Percentiles rank a stretch among this genome's conserved stretches.
Evolutionary conservation across 495 filamentous ascomycete species (phyloP).

Genomic region (Neurospora sp.): DNA sequence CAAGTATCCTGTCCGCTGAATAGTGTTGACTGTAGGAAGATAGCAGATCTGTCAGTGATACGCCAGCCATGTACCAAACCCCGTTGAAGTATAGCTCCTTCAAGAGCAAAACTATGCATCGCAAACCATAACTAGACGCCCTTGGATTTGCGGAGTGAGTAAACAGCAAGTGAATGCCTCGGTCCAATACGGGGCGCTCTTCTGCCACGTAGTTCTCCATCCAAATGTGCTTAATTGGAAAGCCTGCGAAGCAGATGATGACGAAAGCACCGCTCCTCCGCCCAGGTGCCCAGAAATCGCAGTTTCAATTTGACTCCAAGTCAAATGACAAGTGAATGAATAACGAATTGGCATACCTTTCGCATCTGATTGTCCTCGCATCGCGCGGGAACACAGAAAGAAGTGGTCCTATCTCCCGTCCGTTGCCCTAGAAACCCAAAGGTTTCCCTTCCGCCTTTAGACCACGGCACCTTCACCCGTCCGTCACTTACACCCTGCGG

Average conservation of each 20-base stretch:
- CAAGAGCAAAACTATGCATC: no score
- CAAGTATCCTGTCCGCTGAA: neutral
- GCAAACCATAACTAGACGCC: no score
- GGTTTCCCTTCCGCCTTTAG: neutral
- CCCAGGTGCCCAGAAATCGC: neutral
- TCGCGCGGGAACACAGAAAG: no score
- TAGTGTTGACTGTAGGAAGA: neutral
- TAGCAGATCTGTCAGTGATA: neutral
- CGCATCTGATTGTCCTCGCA: neutral
- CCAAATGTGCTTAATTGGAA: rapidly evolving
- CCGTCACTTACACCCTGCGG: neutral
- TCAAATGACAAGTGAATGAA: neutral
- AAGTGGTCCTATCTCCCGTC: neutral
- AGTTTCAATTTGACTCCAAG: neutral
- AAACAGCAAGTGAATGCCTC: neutral
- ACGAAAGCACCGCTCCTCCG: neutral
- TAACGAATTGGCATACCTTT: neutral
- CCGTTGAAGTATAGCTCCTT: no score
- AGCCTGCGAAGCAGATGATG: neutral
- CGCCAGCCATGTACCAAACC: neutral
- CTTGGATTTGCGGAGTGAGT: no score
- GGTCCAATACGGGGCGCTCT: neutral
- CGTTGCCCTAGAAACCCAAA: neutral
- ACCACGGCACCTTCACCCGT: neutral
- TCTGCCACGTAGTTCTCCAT: neutral